These are phyloP conservation scores for Trypanosoma platydactyli DNA, from an alignment of 208 protist genomes.

Conservation along the genomic window DNA sequence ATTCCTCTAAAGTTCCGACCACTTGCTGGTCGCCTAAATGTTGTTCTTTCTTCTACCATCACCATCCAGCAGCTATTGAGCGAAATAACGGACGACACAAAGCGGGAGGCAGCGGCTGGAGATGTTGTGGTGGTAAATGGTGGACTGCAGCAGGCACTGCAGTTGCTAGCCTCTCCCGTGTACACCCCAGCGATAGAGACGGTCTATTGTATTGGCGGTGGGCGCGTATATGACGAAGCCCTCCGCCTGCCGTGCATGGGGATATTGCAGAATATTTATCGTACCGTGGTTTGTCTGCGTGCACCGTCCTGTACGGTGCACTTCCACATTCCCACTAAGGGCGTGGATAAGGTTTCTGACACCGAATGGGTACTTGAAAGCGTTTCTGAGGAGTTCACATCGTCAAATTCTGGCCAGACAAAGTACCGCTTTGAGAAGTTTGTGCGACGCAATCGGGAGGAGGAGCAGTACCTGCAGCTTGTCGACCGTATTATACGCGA, in stretches of 20 bases:
- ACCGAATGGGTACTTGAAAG: constrained; percentile 49
- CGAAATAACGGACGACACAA: constrained; percentile 37
- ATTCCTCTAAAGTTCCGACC: constrained; percentile 91
- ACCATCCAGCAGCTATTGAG: constrained; percentile 49
- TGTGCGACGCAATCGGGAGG: constrained; percentile 82
- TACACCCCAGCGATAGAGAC: constrained; percentile 70
- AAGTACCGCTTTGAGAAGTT: constrained; percentile 77
- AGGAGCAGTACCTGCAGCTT: constrained; percentile 93
- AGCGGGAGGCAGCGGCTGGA: constrained; percentile 40
- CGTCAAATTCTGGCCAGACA: constrained; percentile 23
- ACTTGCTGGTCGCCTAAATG: constrained; percentile 89
- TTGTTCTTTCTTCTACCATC: constrained; percentile 79
- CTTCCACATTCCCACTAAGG: constrained; percentile 51
- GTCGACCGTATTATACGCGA: constrained; percentile 77
- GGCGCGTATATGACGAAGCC: constrained; percentile 81
- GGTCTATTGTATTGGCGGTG: constrained; percentile 94
- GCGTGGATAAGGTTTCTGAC: neutral
- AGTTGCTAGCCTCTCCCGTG: constrained; percentile 48
- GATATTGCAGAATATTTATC: constrained; percentile 63
- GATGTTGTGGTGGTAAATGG: constrained; percentile 59
- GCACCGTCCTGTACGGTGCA: constrained; percentile 52
- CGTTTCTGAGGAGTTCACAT: constrained; percentile 33
- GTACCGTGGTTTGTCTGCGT: constrained; percentile 57
- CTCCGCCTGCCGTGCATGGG: constrained; percentile 57
- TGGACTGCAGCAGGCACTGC: constrained; percentile 55